These are phyloP conservation scores for Viola odorata DNA, from an alignment of 345 rosid species.

Conservation along the genomic window DNA sequence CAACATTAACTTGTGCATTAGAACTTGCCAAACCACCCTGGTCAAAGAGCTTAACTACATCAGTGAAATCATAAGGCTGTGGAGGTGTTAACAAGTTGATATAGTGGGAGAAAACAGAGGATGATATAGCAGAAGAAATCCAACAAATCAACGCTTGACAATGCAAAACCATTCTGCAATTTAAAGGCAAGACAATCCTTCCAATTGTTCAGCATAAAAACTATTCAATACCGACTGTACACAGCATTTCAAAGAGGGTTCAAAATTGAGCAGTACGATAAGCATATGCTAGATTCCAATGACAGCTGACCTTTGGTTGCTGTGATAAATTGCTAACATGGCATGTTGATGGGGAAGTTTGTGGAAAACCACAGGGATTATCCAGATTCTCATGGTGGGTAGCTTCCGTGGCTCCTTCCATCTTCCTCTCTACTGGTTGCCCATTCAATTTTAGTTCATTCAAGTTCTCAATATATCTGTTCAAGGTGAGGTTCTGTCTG, in stretches of 20 bases:
- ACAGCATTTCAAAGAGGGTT: background rate
- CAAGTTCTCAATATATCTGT: constrained; percentile 38
- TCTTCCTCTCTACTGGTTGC: constrained; percentile 38
- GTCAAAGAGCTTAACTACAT: background rate
- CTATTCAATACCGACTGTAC: background rate
- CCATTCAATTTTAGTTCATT: constrained; percentile 49
- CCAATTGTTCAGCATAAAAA: background rate
- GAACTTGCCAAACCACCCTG: constrained; percentile 40
- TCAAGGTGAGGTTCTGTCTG: constrained; percentile 34
- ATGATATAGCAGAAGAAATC: no score
- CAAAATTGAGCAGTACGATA: constrained; percentile 4
- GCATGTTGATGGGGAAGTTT: constrained; percentile 34
- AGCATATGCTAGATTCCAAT: constrained; percentile 5
- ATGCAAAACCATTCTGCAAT: background rate
- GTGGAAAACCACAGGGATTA: constrained; percentile 28
- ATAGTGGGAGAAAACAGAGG: no score
- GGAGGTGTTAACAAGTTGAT: background rate
- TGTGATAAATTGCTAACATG: constrained; percentile 31
- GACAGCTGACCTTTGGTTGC: constrained; percentile 47
- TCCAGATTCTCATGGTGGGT: constrained; percentile 40
- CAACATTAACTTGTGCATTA: constrained; percentile 33
- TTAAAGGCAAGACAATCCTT: background rate
- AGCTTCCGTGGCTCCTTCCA: constrained; percentile 42
- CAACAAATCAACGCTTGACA: no score
- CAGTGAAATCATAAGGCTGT: background rate